Conservation (phyloP, 768 basidiomycete species). For the Lactarius sp. region DNA sequence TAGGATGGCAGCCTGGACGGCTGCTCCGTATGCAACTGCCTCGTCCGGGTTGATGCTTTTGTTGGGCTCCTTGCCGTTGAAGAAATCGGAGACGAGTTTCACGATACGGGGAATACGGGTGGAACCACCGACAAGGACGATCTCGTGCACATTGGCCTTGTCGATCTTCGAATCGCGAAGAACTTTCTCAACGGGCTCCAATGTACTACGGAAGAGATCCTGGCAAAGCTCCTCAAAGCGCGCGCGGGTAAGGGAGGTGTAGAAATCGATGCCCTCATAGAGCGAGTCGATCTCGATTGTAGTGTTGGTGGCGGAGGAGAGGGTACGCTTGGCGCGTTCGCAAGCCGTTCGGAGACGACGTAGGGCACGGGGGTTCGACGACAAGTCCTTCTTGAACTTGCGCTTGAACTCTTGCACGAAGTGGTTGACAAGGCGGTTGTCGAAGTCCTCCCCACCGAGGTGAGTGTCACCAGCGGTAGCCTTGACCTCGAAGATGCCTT, state of each 20-base stretch:
- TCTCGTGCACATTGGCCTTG: constrained; percentile 93
- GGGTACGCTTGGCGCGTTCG: constrained; percentile 97
- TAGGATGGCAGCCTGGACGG: constrained; percentile 96
- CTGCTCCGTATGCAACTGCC: constrained; percentile 97
- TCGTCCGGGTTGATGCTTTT: constrained; percentile 99
- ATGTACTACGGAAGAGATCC: constrained; percentile 89
- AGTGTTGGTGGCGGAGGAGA: constrained; percentile 94
- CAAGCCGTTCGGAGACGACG: constrained; percentile 97
- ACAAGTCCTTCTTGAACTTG: constrained; percentile 96
- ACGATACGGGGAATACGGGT: constrained; percentile 97
- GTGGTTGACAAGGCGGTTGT: constrained; percentile 96
- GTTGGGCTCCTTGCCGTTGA: constrained; percentile 98
- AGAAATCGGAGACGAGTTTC: constrained; percentile 97
- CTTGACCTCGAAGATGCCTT: constrained; percentile 98
- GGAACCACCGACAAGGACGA: constrained; percentile 96
- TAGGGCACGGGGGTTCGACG: constrained; percentile 88
- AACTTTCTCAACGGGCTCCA: constrained; percentile 97
- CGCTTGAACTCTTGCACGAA: constrained; percentile 96
- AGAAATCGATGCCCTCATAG: constrained; percentile 97
- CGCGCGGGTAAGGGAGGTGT: constrained; percentile 95
- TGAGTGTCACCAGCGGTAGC: constrained; percentile 98
- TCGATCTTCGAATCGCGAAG: constrained; percentile 98
- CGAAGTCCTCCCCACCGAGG: constrained; percentile 97
- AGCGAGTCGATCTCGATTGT: constrained; percentile 98
- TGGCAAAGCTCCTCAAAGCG: constrained; percentile 96